Percentiles rank a stretch among this genome's conserved stretches.
phyloP scores from a whole-genome alignment of 1,284 basidiomycete genomes.

The Amylostereum areolatum region DNA sequence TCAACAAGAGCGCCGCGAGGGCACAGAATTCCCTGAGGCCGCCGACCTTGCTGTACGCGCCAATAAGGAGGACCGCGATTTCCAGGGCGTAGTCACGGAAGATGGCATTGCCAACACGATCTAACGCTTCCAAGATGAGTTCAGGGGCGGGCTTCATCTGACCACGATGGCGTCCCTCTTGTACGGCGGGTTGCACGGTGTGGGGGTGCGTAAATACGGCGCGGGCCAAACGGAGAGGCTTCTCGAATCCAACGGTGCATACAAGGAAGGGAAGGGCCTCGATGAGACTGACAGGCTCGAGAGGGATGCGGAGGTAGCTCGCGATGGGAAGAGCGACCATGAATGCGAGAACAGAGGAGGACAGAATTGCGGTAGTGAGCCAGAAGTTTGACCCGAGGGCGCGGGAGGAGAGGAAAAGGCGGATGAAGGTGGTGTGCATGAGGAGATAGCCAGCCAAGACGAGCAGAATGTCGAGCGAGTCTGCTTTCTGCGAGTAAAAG shows the following conservation, averaged over 20 bases:
- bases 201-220: conserved; percentile 89
- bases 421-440: conserved; percentile 95
- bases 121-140: conserved; percentile 81
- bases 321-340: conserved; percentile 85
- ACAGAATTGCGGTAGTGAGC: conserved; percentile 81
- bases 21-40: conserved; percentile 95
- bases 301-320: conserved; percentile 76
- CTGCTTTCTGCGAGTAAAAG: conserved; percentile 62
- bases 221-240: conserved; percentile 87
- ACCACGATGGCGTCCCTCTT: conserved; percentile 33
- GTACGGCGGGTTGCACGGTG: conserved; percentile 46
- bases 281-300: conserved; percentile 90
- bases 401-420: conserved; percentile 82
- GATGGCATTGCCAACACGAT: conserved; percentile 75
- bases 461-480: conserved; percentile 93
- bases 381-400: conserved; percentile 87
- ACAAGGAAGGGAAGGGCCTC: conserved; percentile 98
- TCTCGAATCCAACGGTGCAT: conserved; percentile 97
- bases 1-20: conserved; percentile 82
- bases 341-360: conserved; percentile 84
- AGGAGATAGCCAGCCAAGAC: conserved; percentile 93
- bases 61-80: conserved; percentile 83
- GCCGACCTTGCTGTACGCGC: conserved; percentile 83
- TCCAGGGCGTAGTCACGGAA: conserved; percentile 93
- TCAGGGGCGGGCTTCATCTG: conserved; percentile 74